Percentiles rank a stretch among this genome's conserved stretches.
These are phyloP conservation scores for Salvia splendens DNA, from an alignment of 257 asterid genomes.

Conservation along the genomic window DNA sequence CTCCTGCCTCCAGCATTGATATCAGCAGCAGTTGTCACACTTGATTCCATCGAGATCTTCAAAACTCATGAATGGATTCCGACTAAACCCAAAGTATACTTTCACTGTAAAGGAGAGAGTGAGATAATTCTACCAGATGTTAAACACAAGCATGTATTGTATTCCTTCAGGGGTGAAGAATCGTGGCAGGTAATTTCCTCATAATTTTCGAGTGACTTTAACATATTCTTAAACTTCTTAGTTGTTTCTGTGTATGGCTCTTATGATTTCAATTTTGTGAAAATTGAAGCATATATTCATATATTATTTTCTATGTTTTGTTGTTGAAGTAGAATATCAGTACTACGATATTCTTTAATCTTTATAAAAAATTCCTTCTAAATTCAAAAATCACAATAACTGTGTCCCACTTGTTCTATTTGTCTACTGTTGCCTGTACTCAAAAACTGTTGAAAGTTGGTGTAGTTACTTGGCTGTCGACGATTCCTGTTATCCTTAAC, in stretches of 20 bases:
- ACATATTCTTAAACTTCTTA: background rate
- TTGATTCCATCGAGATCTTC: conserved; percentile 63
- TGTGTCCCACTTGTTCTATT: background rate
- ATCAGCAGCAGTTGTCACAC: conserved; percentile 62
- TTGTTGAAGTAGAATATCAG: background rate
- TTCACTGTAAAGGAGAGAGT: conserved; percentile 66
- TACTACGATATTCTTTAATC: background rate
- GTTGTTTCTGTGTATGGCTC: background rate
- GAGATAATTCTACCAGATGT: conserved; percentile 66
- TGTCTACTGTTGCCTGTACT: conserved; percentile 11
- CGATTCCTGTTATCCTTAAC: background rate
- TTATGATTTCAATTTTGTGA: background rate
- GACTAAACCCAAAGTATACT: conserved; percentile 56
- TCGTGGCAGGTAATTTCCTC: conserved; percentile 79
- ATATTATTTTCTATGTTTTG: background rate
- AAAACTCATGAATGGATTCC: conserved; percentile 66
- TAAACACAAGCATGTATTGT: conserved; percentile 49
- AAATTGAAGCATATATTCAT: background rate
- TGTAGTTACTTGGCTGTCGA: background rate
- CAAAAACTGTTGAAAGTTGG: background rate
- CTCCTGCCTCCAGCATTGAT: conserved; percentile 38
- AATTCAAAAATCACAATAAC: conserved; percentile 1
- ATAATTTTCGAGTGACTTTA: background rate
- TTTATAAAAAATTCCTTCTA: background rate
- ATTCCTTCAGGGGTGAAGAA: conserved; percentile 75